These are phyloP conservation scores for Mrakia frigida DNA, from an alignment of 768 basidiomycete genomes.

Conservation along the genomic window DNA sequence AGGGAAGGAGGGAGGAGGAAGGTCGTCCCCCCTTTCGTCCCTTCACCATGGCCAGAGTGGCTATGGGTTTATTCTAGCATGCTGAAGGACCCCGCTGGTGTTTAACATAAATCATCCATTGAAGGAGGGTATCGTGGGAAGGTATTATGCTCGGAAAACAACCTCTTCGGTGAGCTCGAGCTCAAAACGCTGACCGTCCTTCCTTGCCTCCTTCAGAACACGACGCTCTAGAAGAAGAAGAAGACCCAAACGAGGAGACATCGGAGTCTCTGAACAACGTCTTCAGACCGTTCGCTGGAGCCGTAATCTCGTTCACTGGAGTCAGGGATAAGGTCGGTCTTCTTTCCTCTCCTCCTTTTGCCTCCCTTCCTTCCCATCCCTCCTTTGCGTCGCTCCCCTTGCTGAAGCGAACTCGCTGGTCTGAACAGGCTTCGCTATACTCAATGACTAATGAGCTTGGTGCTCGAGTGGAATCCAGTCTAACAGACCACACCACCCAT, in stretches of 20 bases:
- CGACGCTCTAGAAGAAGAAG: not conserved
- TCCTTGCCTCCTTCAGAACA: not conserved
- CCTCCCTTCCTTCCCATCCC: slow-evolving; percentile 26
- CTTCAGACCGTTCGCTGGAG: slow-evolving; percentile 50
- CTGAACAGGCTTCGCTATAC: slow-evolving; percentile 60
- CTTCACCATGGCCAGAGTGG: too few relatives aligned
- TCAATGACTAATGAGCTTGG: slow-evolving; percentile 76
- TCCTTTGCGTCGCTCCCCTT: not conserved
- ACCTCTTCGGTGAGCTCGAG: not conserved
- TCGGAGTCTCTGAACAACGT: slow-evolving; percentile 23
- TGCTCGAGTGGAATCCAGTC: slow-evolving; percentile 60
- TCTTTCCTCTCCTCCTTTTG: slow-evolving; percentile 9
- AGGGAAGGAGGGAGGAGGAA: not conserved
- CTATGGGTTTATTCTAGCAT: not conserved
- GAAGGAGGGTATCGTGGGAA: not conserved
- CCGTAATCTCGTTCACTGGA: slow-evolving; percentile 70
- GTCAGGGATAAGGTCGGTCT: slow-evolving; percentile 66
- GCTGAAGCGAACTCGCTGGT: not conserved
- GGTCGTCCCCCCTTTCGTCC: not conserved
- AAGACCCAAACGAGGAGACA: not conserved
- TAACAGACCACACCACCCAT: slow-evolving; percentile 84
- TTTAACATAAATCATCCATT: not conserved
- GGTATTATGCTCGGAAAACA: not conserved
- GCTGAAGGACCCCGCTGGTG: too few relatives aligned
- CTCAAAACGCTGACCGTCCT: not conserved